Conservation (phyloP, 768 basidiomycete species). For the Termitomyces sp. region DNA sequence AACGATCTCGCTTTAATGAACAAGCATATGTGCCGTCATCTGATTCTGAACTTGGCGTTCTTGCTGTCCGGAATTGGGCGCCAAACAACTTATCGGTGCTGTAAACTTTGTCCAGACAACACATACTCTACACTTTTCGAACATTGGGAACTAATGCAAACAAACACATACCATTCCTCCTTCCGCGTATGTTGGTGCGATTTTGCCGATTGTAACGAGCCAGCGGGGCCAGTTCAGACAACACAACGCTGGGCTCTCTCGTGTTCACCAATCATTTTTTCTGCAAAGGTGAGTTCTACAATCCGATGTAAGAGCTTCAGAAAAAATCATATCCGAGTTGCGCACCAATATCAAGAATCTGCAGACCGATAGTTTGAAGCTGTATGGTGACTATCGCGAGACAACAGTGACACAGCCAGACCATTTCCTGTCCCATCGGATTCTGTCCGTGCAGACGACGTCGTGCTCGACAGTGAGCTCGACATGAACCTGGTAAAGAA, state of each 20-base stretch:
- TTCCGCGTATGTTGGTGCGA: conserved; percentile 83
- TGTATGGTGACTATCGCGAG: conserved; percentile 91
- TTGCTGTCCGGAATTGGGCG: conserved; percentile 69
- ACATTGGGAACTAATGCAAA: conserved; percentile 1
- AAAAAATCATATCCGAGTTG: conserved; percentile 90
- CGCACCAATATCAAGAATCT: conserved; percentile 87
- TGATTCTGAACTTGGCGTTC: conserved; percentile 41
- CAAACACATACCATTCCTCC: conserved; percentile 10
- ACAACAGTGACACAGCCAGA: conserved; percentile 42
- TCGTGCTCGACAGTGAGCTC: no score
- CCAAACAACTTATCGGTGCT: conserved; percentile 37
- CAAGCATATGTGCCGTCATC: conserved; percentile 33
- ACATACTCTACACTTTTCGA: no score
- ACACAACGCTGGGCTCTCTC: conserved; percentile 85
- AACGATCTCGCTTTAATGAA: conserved; percentile 84
- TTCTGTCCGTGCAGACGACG: conserved; percentile 40
- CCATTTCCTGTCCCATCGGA: conserved; percentile 41
- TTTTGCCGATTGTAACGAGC: conserved; percentile 96
- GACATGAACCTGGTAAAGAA: no score
- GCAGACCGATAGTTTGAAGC: conserved; percentile 92
- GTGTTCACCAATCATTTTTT: no score
- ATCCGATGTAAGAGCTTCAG: conserved; percentile 67
- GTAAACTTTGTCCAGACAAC: neutral
- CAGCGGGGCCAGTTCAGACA: conserved; percentile 97
- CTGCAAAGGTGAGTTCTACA: no score